Evolutionary conservation across 2,329 filamentous ascomycete species (phyloP).

Genomic region (Monilinia polystroma): DNA sequence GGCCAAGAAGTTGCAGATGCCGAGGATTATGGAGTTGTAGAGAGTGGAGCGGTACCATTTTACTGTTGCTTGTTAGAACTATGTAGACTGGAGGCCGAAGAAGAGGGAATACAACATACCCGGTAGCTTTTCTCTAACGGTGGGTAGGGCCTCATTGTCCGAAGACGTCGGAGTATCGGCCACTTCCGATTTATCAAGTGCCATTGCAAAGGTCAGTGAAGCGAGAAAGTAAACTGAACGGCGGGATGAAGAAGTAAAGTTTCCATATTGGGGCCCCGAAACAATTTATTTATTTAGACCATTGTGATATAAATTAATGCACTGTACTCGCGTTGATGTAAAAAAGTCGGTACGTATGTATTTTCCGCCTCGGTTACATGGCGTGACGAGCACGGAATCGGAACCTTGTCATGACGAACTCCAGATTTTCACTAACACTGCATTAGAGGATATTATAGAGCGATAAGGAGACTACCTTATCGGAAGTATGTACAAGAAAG

Average conservation of each 20-base stretch:
- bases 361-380: slow-evolving; percentile 11
- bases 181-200: slow-evolving; percentile 21
- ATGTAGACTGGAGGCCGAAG: neutral
- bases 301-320: neutral
- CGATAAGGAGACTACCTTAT: neutral
- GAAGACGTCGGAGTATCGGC: slow-evolving; percentile 23
- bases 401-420: slow-evolving; percentile 22
- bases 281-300: neutral
- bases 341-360: neutral
- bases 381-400: slow-evolving; percentile 22
- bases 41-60: slow-evolving; percentile 71
- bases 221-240: neutral
- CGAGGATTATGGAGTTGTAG: slow-evolving; percentile 70
- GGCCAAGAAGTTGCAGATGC: slow-evolving; percentile 67
- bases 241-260: neutral
- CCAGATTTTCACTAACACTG: neutral
- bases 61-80: slow-evolving; percentile 22
- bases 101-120: slow-evolving; percentile 21
- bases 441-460: neutral
- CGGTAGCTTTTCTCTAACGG: slow-evolving; percentile 24
- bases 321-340: slow-evolving; percentile 3
- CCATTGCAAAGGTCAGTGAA: neutral
- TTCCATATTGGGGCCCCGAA: neutral
- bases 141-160: slow-evolving; percentile 29
- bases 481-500: neutral